Evolutionary conservation across 1,139 yeast genomes (phyloP), one percentile per base, ranked within the genome.

Genomic region (Taiozyma onychis): DNA sequence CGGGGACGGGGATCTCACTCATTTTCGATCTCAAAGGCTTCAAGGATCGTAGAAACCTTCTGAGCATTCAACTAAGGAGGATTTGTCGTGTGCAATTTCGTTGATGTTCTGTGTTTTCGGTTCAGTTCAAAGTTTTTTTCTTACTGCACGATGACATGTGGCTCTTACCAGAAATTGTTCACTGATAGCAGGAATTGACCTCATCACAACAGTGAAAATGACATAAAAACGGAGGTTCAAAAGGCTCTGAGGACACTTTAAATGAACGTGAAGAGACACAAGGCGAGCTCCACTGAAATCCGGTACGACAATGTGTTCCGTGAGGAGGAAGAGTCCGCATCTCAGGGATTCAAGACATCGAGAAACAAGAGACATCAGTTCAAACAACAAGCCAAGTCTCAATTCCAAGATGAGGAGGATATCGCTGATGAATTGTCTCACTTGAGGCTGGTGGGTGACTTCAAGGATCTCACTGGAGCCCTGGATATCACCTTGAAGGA

Each of bases 321-420:
- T 2, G 27, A 26, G 6, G 46, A 42, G n/a, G 50, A 27, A 11
- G 10, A 30, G 26, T 21, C 39, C 10, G 35, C 7, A 11, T 30
- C 42, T 7, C 39, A 16, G 9, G 53, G 47, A 5, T 57, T 59
- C 44, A 48, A 46, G 11, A 51, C 59, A 14, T 48, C 56, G 1
- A 52, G 53, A 24, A 8, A 14, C 0, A 50, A 50, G 7, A 49
- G 62, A 41, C 47, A 43, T 30, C 18, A 41, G 2, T 60, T 60
- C 28, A 16, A 21, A 4, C 13, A 44, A 18, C 54, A 51, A n/a
- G 35, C 49, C 9, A 50, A 44, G 28, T 44, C 47, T 3, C 49
- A 53, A n/a, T 53, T 54, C 39, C 58, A 58, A 41, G 64, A 60
- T 44, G 56, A 52, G 3, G 56, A 57, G 18, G 64, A 60, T 47